These are phyloP conservation scores for Geranomyces variabilis DNA, from an alignment of 192 early-diverging fungal genomes.

Conservation along the genomic window DNA sequence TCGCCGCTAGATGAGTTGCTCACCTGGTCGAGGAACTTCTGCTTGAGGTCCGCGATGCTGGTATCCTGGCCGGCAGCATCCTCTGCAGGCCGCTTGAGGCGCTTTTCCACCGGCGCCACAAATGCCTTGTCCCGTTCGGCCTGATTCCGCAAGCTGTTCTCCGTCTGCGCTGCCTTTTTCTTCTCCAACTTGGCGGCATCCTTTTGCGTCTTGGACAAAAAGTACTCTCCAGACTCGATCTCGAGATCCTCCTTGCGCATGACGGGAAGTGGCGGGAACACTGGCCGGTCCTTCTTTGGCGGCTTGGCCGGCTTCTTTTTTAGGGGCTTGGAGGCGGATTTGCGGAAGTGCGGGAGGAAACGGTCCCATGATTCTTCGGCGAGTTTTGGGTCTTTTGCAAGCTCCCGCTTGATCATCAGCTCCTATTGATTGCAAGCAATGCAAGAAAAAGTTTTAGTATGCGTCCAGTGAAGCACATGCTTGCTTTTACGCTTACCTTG, in stretches of 20 bases:
- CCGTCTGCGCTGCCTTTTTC: slow-evolving; percentile 73
- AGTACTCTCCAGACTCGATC: slow-evolving; percentile 96
- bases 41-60: slow-evolving; percentile 49
- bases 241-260: slow-evolving; percentile 88
- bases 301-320: slow-evolving; percentile 49
- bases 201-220: slow-evolving; percentile 61
- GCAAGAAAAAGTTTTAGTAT: background rate
- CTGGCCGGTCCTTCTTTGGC: slow-evolving; percentile 84
- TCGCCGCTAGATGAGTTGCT: background rate
- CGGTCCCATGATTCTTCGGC: slow-evolving; percentile 95
- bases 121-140: slow-evolving; percentile 79
- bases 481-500: slow-evolving; percentile 58
- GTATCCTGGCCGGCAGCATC: background rate
- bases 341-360: slow-evolving; percentile 96
- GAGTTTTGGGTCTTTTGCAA: slow-evolving; percentile 95
- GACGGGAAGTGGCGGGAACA: slow-evolving; percentile 86
- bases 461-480: background rate
- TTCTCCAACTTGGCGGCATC: slow-evolving; percentile 58
- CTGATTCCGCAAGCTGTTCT: slow-evolving; percentile 67
- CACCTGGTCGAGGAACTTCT: slow-evolving; percentile 48
- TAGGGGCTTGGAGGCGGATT: slow-evolving; percentile 71
- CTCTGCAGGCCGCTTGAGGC: background rate
- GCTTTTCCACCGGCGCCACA: slow-evolving; percentile 74
- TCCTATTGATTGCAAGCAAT: slow-evolving; percentile 58
- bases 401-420: slow-evolving; percentile 97